Base-by-base conservation (phyloP, 495 filamentous ascomycete genomes). In the Lasiosphaeria ovina region DNA sequence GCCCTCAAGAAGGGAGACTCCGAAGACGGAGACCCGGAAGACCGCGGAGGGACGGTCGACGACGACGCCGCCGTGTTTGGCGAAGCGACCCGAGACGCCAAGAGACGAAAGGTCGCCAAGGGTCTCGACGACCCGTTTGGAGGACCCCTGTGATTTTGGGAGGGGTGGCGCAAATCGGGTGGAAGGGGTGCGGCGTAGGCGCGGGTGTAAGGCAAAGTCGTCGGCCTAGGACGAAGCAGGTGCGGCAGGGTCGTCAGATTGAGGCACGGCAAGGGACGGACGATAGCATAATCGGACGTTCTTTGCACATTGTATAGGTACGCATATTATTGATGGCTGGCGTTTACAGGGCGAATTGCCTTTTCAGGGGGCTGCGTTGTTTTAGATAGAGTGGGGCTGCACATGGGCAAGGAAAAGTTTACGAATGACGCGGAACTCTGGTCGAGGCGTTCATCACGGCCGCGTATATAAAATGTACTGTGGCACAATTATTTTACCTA, bases 61-160 rank as follows among this genome's bases (percentile, higher is more conserved):
- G 73, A 69, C 12, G 77, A 81, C 54, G 71, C 56, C 24, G 73
- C 69, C 36, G 70, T 80, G 45, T 81, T 81, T 66, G 78, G 79
- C 5, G 71, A 64, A 11, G 67, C 53, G 4, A 51, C 65, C 48
- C 65, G 69, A 32, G 74, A 81, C 36, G 67, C 74, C 6, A 89
- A 88, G 78, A 83, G 83, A 73, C 71, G 85, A 67, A 89, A 85
- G 70, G 61, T 82, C 53, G 79, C 76, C 58, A 77, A 77, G 49
- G 79, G 81, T 58, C 77, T 75, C 9, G 83, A 84, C 24, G 85
- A 87, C 69, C 59, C 76, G 1, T 83, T 84, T 71, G 86, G 86
- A 14, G 81, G 81, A 35, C 73, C 70, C 35, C 57, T 70, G 38
- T 65, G 54, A 60, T 47, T 35, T 36, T 36, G 35, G 32, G 6